Percentiles rank a stretch among this genome's conserved stretches.
Conservation (phyloP, 176 grass and related monocot species). For the Ensete ventricosum region DNA sequence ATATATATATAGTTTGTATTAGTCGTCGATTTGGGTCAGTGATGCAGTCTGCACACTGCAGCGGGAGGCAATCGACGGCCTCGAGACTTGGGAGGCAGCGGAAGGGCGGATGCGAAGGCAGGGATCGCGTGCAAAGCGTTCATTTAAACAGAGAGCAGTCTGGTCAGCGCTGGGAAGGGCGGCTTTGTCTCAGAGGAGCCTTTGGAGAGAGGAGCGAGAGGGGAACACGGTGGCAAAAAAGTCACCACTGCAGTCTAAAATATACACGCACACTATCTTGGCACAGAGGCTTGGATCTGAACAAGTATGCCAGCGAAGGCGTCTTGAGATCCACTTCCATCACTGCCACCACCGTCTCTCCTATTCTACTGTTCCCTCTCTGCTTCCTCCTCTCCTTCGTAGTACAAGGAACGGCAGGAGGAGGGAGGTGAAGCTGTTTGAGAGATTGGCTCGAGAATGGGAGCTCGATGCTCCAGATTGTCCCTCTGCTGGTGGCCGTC, state of each 20-base stretch:
- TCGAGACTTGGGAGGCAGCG: neutral
- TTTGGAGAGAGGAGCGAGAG: neutral
- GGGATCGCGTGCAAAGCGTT: neutral
- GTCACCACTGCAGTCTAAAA: no score
- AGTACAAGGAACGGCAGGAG: neutral
- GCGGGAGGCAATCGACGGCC: no score
- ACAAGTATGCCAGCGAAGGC: no score
- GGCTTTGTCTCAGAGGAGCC: neutral
- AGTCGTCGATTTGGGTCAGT: no score
- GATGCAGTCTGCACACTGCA: no score
- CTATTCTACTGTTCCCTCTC: neutral
- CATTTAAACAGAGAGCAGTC: neutral
- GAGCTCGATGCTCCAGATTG: slow-evolving; percentile 67
- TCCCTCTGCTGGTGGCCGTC: slow-evolving; percentile 63
- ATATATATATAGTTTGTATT: no score
- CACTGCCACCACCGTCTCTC: no score
- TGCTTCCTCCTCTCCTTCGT: neutral
- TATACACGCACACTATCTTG: no score
- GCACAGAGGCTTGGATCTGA: no score
- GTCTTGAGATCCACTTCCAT: no score
- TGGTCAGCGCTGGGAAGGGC: neutral
- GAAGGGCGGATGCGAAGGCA: neutral
- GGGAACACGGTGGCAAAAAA: no score
- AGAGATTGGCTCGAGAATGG: slow-evolving; percentile 29
- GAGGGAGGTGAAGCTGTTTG: neutral